These are phyloP conservation scores for Pseudohalonectria lignicola DNA, from an alignment of 2,329 filamentous ascomycete genomes.

Conservation along the genomic window DNA sequence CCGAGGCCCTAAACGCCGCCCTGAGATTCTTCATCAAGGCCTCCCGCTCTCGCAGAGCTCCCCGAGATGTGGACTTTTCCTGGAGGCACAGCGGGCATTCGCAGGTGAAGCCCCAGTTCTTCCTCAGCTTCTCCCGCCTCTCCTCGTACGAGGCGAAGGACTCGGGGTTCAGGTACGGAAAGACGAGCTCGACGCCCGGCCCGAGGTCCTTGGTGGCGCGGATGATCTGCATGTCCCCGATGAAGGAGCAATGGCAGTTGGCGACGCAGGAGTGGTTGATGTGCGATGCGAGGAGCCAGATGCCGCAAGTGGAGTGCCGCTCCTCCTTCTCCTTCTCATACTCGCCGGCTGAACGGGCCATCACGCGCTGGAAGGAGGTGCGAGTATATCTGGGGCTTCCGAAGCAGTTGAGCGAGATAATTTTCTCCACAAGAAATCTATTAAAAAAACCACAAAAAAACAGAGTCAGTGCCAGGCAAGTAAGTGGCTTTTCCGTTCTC, in stretches of 20 bases:
- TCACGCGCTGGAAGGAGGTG: not conserved
- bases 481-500: not conserved
- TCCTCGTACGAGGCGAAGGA: not conserved
- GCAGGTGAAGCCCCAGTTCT: not conserved
- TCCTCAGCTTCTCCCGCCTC: not conserved
- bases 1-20: not conserved
- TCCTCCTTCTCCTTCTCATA: too few relatives aligned
- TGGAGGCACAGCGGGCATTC: not conserved
- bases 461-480: too few relatives aligned
- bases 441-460: too few relatives aligned
- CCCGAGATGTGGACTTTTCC: not conserved
- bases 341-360: not conserved
- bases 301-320: conserved; percentile 19
- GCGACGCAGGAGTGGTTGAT: conserved; percentile 41
- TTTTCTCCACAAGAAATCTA: conserved; percentile 34
- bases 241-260: conserved; percentile 35
- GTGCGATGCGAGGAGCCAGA: conserved; percentile 36
- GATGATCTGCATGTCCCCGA: conserved; percentile 42
- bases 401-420: conserved; percentile 31
- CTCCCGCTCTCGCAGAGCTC: not conserved
- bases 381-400: conserved; percentile 16
- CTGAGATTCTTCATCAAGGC: too few relatives aligned
- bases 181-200: conserved; percentile 29
- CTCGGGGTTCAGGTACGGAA: not conserved
- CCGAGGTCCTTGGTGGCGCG: conserved; percentile 31